These are phyloP conservation scores for Debaryomyces coudertii DNA, from an alignment of 1,139 yeast genomes.

Conservation along the genomic window DNA sequence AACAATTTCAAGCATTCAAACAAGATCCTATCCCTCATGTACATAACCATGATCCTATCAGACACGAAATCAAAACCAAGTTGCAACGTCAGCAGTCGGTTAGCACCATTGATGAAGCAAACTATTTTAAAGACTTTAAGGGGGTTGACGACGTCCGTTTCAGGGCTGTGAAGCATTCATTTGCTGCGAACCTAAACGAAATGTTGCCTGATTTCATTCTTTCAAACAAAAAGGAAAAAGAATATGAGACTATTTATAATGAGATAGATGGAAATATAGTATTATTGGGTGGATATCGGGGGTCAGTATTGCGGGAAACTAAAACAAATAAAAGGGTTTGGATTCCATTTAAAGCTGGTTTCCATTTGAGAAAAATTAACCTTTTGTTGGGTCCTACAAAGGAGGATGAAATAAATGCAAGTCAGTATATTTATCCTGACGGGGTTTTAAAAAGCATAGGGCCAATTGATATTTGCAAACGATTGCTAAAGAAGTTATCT, in stretches of 20 bases:
- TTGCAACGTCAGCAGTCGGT: conserved; percentile 60
- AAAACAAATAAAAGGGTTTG: conserved; percentile 70
- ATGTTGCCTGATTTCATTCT: conserved; percentile 34
- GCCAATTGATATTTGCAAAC: conserved; percentile 78
- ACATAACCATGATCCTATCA: conserved; percentile 22
- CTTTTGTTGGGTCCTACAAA: conserved; percentile 71
- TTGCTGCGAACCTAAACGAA: conserved; percentile 54
- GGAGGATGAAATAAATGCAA: conserved; percentile 60
- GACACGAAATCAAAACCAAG: conserved; percentile 45
- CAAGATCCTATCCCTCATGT: conserved; percentile 29
- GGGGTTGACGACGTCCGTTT: conserved; percentile 68
- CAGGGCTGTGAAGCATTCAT: conserved; percentile 66
- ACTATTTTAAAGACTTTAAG: conserved; percentile 54
- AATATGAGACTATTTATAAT: conserved; percentile 36
- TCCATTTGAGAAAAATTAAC: conserved; percentile 70
- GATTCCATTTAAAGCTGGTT: conserved; percentile 88
- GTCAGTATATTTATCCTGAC: conserved; percentile 62
- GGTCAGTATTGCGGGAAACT: conserved; percentile 73
- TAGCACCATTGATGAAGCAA: conserved; percentile 66
- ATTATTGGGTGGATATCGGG: conserved; percentile 86
- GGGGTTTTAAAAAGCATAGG: conserved; percentile 84
- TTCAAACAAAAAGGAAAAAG: conserved; percentile 25
- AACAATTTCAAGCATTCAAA: conserved; percentile 27
- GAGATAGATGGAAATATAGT: conserved; percentile 76
- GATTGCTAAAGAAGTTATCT: conserved; percentile 56